Percentiles rank a stretch among this genome's conserved stretches.
Evolutionary conservation across 495 filamentous ascomycete genomes (phyloP).

Genomic region (Aspergillus asperescens): DNA sequence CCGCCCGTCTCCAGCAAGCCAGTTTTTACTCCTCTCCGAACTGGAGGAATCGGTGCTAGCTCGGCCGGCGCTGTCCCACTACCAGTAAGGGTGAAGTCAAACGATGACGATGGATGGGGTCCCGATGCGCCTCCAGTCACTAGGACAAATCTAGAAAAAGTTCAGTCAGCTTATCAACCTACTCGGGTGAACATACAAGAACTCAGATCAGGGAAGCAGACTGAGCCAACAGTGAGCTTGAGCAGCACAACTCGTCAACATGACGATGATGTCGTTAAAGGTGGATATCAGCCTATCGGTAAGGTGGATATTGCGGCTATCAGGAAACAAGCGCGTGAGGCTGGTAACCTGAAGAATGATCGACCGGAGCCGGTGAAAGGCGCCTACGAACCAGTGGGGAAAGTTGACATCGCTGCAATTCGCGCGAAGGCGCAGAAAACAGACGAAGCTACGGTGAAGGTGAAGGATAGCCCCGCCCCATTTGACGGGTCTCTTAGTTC

Average conservation of each 20-base stretch:
- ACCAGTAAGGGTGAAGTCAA: slow-evolving; percentile 43
- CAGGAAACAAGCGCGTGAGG: slow-evolving; percentile 67
- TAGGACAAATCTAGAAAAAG: slow-evolving; percentile 84
- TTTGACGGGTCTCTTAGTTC: slow-evolving; percentile 30
- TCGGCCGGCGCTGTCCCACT: slow-evolving; percentile 50
- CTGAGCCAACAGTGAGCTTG: slow-evolving; percentile 49
- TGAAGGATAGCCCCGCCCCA: slow-evolving; percentile 32
- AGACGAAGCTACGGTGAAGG: slow-evolving; percentile 37
- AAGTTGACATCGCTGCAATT: slow-evolving; percentile 93
- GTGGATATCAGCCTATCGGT: slow-evolving; percentile 92
- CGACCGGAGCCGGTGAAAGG: slow-evolving; percentile 81
- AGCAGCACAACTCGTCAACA: slow-evolving; percentile 22
- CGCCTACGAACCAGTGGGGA: slow-evolving; percentile 86
- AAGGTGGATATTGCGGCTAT: slow-evolving; percentile 94
- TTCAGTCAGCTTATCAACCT: slow-evolving; percentile 84
- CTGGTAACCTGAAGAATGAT: slow-evolving; percentile 57
- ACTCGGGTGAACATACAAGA: slow-evolving; percentile 87
- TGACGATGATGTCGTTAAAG: slow-evolving; percentile 66
- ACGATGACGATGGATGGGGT: slow-evolving; percentile 85
- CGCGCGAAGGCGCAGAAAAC: slow-evolving; percentile 71
- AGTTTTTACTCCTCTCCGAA: slow-evolving; percentile 76
- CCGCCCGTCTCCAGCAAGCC: slow-evolving; percentile 79
- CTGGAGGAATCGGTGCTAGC: slow-evolving; percentile 55
- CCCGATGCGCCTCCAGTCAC: slow-evolving; percentile 87
- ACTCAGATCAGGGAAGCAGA: slow-evolving; percentile 61